A percentile compares a stretch with the other conserved stretches of the same genome.
Evolutionary conservation across 805 yeast genomes (phyloP).

Genomic region (Starmerella asiatica): DNA sequence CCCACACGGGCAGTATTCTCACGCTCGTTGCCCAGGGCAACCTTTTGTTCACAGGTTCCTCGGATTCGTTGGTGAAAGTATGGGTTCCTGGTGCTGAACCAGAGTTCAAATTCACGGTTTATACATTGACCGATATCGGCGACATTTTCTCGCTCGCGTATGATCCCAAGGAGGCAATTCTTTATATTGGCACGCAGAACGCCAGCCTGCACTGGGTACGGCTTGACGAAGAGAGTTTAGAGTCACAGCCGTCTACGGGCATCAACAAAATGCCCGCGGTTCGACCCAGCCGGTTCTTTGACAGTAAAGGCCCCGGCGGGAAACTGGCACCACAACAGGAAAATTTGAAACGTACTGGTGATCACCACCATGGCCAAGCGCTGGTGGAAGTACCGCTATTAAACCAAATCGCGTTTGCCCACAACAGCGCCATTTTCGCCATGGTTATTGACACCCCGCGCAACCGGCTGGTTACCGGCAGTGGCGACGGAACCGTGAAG

Average conservation of each 20-base stretch:
- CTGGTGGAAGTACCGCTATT: conserved; percentile 44
- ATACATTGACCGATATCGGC: conserved; percentile 78
- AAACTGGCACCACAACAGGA: conserved; percentile 27
- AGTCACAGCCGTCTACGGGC: conserved; percentile 7
- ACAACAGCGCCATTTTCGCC: conserved; percentile 77
- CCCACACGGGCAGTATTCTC: conserved; percentile 64
- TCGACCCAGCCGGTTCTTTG: conserved; percentile 69
- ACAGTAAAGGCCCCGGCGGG: conserved; percentile 78
- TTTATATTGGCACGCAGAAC: conserved; percentile 84
- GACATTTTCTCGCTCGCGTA: conserved; percentile 79
- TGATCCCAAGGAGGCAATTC: conserved; percentile 42
- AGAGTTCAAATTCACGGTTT: conserved; percentile 49
- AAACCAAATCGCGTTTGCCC: conserved; percentile 69
- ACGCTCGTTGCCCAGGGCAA: conserved; percentile 36
- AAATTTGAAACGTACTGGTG: conserved; percentile 6
- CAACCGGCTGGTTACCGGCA: conserved; percentile 47
- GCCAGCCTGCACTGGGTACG: conserved; percentile 72
- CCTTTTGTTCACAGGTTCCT: conserved; percentile 74
- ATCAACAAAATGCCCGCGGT: conserved; percentile 33
- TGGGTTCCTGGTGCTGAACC: conserved; percentile 37
- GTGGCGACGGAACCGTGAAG: conserved; percentile 84
- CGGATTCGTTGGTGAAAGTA: conserved; percentile 76
- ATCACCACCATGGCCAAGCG: conserved; percentile 1
- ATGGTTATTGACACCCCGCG: conserved; percentile 28
- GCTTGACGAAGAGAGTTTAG: conserved; percentile 22